Percentiles rank a stretch among this genome's conserved stretches.
These are phyloP conservation scores for Trichosanthes truncata DNA, from an alignment of 306 rosid genomes.

Conservation along the genomic window DNA sequence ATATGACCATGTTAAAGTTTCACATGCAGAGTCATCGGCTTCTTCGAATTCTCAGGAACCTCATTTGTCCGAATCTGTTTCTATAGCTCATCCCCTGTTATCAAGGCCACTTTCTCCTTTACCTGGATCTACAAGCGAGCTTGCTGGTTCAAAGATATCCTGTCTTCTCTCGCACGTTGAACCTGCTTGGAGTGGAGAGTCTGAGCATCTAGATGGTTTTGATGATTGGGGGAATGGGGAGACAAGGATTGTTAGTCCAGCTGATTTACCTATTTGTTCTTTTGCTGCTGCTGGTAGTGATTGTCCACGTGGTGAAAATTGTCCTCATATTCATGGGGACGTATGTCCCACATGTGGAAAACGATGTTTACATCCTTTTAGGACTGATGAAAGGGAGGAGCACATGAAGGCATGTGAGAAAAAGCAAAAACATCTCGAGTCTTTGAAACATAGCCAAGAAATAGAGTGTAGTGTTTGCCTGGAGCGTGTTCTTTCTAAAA, in stretches of 20 bases:
- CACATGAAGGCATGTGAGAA: conserved; percentile 61
- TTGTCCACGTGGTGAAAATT: conserved; percentile 81
- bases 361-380: conserved; percentile 78
- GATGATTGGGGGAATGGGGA: conserved; percentile 36
- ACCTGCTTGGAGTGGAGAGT: conserved; percentile 49
- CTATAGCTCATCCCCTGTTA: conserved; percentile 21
- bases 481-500: conserved; percentile 85
- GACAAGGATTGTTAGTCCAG: conserved; percentile 32
- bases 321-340: conserved; percentile 91
- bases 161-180: conserved; percentile 25
- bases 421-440: conserved; percentile 73
- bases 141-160: conserved; percentile 32
- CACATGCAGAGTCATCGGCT: conserved; percentile 34
- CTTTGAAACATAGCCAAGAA: conserved; percentile 81
- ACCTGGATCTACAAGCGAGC: conserved; percentile 21
- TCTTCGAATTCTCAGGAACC: conserved; percentile 34
- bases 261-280: conserved; percentile 73
- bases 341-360: conserved; percentile 80
- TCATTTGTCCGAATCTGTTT: conserved; percentile 29
- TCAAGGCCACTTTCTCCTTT: conserved; percentile 28
- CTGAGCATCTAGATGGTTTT: conserved; percentile 18
- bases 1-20: conserved; percentile 78
- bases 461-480: conserved; percentile 96
- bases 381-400: conserved; percentile 80
- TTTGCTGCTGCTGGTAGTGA: conserved; percentile 93